These are phyloP conservation scores for Podaxis carcinomalis DNA, from an alignment of 768 basidiomycete genomes.

Conservation along the genomic window DNA sequence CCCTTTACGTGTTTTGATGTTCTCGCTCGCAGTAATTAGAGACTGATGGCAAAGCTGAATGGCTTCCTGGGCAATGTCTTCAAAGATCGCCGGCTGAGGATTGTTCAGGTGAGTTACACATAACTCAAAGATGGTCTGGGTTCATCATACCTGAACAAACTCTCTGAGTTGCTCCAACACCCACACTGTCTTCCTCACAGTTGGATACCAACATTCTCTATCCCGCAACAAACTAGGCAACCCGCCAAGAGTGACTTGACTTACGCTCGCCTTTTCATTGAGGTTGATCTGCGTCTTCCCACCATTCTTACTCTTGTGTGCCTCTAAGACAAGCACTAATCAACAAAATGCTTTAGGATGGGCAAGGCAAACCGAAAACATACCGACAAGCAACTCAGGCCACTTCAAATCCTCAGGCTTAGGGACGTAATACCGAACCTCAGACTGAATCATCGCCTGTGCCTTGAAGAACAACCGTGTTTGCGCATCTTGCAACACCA, in stretches of 20 bases:
- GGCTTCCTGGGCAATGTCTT: slow-evolving; percentile 95
- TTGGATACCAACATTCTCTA: slow-evolving; percentile 90
- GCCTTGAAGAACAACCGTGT: slow-evolving; percentile 95
- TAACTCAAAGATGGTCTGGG: not conserved
- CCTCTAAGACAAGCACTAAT: not conserved
- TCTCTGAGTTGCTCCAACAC: slow-evolving; percentile 86
- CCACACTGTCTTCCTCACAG: slow-evolving; percentile 85
- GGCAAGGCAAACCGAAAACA: slow-evolving; percentile 21
- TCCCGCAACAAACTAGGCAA: slow-evolving; percentile 47
- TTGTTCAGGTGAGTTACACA: not conserved
- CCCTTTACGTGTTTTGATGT: slow-evolving; percentile 46
- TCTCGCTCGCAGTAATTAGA: slow-evolving; percentile 66
- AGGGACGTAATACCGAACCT: slow-evolving; percentile 80
- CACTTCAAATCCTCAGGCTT: slow-evolving; percentile 80
- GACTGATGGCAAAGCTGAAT: slow-evolving; percentile 79
- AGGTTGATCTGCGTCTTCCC: not conserved
- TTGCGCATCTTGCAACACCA: slow-evolving; percentile 95
- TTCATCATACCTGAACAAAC: slow-evolving; percentile 74
- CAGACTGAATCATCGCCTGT: slow-evolving; percentile 84
- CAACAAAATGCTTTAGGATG: not conserved
- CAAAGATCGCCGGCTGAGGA: slow-evolving; percentile 84
- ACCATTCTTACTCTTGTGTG: not conserved
- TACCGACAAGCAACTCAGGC: slow-evolving; percentile 76
- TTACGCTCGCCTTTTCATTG: slow-evolving; percentile 63
- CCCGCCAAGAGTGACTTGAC: slow-evolving; percentile 35